Percentiles rank a stretch among this genome's conserved stretches.
Conservation (phyloP, 139 green algal genomes). For the Chlamydomonas incerta region DNA sequence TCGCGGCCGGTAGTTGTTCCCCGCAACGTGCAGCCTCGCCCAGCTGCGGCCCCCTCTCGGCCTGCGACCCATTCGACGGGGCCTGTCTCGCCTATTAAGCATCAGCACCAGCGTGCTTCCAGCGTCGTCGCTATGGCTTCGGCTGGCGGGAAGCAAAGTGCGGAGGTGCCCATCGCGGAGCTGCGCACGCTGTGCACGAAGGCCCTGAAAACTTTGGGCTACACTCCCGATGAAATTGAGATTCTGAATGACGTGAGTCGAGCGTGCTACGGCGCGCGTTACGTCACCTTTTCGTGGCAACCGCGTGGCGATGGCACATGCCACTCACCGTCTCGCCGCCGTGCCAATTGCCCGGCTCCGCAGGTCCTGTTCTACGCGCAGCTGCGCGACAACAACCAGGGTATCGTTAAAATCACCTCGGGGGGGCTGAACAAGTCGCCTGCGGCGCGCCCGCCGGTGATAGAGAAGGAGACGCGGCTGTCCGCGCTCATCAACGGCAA, state of each 20-base stretch:
- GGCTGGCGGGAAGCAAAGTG: constrained; percentile 10
- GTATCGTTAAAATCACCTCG: constrained; percentile 84
- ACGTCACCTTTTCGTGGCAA: not conserved
- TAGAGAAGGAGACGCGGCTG: constrained; percentile 70
- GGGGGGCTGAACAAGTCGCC: constrained; percentile 67
- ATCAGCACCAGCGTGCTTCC: not conserved
- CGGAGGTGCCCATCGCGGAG: constrained; percentile 51
- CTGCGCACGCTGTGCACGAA: constrained; percentile 62
- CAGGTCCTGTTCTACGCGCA: constrained; percentile 87
- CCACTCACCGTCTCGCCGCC: not conserved
- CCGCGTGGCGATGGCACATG: not conserved
- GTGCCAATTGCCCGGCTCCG: not conserved
- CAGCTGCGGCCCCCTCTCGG: not conserved
- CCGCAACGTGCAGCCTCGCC: not conserved
- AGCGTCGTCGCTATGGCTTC: constrained; percentile 7
- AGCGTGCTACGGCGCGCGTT: constrained; percentile 49
- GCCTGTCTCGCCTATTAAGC: not conserved
- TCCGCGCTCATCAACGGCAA: constrained; percentile 77
- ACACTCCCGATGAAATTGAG: constrained; percentile 54
- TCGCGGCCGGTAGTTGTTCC: not conserved
- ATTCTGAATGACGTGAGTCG: constrained; percentile 63
- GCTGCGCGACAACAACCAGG: constrained; percentile 86
- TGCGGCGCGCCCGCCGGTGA: constrained; percentile 4
- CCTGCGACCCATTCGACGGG: not conserved
- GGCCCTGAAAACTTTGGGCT: constrained; percentile 61